These are phyloP conservation scores for Umbilicus rupestris DNA, from an alignment of 164 flowering plant species.

Conservation along the genomic window DNA sequence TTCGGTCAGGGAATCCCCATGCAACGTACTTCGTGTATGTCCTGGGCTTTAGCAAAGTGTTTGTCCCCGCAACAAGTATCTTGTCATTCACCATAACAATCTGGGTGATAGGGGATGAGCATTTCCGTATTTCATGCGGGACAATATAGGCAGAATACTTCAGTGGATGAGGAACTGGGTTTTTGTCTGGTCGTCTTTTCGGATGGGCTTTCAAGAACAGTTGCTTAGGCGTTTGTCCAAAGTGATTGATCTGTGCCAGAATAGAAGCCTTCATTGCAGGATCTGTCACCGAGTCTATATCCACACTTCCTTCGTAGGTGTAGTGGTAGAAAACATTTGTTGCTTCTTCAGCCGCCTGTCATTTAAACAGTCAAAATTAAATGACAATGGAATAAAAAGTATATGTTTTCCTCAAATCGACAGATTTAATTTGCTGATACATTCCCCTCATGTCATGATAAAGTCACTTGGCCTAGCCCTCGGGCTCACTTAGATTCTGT, in stretches of 20 bases:
- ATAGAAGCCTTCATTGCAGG: constrained; percentile 99
- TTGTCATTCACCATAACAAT: constrained; percentile 62
- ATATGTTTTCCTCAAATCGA: not conserved
- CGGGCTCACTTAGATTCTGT: not conserved
- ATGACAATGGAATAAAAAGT: not conserved
- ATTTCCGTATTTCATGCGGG: constrained; percentile 64
- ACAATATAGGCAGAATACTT: constrained; percentile 52
- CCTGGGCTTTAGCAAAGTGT: constrained; percentile 72
- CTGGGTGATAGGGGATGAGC: constrained; percentile 46
- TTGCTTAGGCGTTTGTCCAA: constrained; percentile 98
- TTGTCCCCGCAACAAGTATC: constrained; percentile 64
- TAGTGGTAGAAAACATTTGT: constrained; percentile 97
- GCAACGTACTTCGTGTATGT: constrained; percentile 73
- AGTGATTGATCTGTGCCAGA: constrained; percentile 95
- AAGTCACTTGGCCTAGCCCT: not conserved
- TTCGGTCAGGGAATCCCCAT: constrained; percentile 97
- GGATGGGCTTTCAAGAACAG: constrained; percentile 78
- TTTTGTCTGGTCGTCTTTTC: constrained; percentile 67
- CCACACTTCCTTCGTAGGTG: constrained; percentile 97
- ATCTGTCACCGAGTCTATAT: constrained; percentile 87
- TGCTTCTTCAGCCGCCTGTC: constrained; percentile 95
- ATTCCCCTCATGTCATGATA: not conserved
- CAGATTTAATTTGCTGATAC: not conserved
- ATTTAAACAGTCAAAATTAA: constrained; percentile 6
- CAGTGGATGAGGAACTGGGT: constrained; percentile 68